Evolutionary conservation across 352 stramenopile genomes (phyloP).

Genomic region (Aphanomyces euteiches): DNA sequence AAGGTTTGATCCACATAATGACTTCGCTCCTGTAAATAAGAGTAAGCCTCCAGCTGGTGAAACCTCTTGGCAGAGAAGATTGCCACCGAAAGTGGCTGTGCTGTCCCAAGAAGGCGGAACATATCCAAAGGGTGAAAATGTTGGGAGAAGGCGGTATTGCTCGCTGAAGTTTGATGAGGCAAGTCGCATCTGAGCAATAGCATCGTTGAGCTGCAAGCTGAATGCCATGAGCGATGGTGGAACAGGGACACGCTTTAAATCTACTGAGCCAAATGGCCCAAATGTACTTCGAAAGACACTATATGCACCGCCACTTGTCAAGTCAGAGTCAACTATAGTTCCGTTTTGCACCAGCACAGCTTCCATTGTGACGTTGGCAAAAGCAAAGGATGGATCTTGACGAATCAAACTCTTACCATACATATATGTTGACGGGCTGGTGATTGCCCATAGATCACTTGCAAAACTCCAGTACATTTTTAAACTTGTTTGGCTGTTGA

Average conservation of each 20-base stretch:
- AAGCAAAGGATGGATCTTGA: slow-evolving; percentile 1
- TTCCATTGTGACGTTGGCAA: slow-evolving; percentile 12
- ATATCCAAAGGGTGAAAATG: not conserved
- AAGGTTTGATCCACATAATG: too few relatives aligned
- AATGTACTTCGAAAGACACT: not conserved
- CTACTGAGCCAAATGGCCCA: slow-evolving; percentile 18
- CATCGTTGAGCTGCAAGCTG: not conserved
- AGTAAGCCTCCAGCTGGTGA: not conserved
- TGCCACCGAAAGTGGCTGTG: not conserved
- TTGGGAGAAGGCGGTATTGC: not conserved
- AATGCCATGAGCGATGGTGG: not conserved
- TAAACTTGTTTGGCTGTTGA: slow-evolving; percentile 1
- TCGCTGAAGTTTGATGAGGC: not conserved
- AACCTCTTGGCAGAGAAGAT: not conserved
- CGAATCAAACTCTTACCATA: slow-evolving; percentile 11
- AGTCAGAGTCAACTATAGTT: too few relatives aligned
- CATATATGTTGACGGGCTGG: not conserved
- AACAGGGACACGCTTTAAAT: not conserved
- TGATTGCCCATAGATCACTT: slow-evolving; percentile 18
- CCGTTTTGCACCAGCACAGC: slow-evolving; percentile 1
- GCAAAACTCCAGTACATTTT: slow-evolving; percentile 27
- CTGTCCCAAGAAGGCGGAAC: not conserved
- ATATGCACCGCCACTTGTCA: too few relatives aligned
- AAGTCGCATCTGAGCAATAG: not conserved
- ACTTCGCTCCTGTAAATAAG: too few relatives aligned